Conservation (phyloP, 1,284 basidiomycete genomes). For the Bjerkandera adusta region DNA sequence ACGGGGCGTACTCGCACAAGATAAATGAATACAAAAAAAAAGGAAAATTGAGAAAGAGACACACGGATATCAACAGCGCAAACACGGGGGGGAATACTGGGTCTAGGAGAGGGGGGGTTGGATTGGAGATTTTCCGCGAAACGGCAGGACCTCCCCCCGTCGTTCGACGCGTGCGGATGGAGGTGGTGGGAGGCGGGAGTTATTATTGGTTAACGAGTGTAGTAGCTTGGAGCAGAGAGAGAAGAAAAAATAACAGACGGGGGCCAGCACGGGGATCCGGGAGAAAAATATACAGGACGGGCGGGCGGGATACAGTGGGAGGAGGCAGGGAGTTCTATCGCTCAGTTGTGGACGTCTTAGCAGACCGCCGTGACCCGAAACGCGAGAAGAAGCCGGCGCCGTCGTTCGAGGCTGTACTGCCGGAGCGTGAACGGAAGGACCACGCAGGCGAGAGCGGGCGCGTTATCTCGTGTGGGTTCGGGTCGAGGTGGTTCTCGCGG, state of each 20-base stretch:
- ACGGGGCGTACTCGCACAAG: constrained; percentile 11
- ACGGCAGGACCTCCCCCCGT: too few species aligned
- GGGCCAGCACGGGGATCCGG: constrained; percentile 3
- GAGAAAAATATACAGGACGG: not conserved
- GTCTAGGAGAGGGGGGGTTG: too few species aligned
- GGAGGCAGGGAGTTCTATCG: too few species aligned
- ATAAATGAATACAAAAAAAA: constrained; percentile 7
- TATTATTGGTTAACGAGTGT: constrained; percentile 11
- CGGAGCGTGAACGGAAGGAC: constrained; percentile 76
- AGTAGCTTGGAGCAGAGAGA: constrained; percentile 12
- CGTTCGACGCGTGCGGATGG: constrained; percentile 6
- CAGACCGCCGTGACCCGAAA: constrained; percentile 68
- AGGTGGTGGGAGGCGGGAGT: not conserved
- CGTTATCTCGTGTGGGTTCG: constrained; percentile 43
- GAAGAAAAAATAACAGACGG: constrained; percentile 2
- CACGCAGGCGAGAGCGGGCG: constrained; percentile 75
- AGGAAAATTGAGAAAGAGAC: too few species aligned
- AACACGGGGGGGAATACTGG: too few species aligned
- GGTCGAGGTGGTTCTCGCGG: constrained; percentile 45
- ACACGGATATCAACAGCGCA: too few species aligned
- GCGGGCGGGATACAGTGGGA: constrained; percentile 1
- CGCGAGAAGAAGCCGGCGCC: constrained; percentile 64
- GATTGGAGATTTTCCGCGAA: too few species aligned
- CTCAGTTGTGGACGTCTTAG: constrained; percentile 37
- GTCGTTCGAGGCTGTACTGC: constrained; percentile 65